Evolutionary conservation across 768 basidiomycete genomes (phyloP).

Genomic region (Glaciozyma martinii): DNA sequence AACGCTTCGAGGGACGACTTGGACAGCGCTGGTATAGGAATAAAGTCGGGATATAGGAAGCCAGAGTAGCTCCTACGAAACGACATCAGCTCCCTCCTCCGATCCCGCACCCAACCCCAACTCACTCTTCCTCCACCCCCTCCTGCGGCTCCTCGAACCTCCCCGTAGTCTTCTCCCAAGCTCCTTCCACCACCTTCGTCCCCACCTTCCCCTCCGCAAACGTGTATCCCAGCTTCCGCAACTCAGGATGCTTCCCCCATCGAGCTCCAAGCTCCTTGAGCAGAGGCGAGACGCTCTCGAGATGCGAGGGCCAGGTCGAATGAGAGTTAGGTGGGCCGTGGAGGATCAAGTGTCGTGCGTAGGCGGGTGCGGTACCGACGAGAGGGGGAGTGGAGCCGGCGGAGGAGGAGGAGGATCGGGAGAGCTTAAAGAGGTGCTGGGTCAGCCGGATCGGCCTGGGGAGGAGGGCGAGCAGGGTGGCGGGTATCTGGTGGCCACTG

Average conservation of each 20-base stretch:
- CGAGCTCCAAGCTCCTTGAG: constrained; percentile 15
- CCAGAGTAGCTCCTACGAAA: constrained; percentile 20
- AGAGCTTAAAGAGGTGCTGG: neutral
- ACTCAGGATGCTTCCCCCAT: neutral
- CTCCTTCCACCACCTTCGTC: neutral
- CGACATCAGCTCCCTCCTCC: neutral
- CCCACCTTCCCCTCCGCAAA: constrained; percentile 7
- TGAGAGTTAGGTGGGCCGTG: constrained; percentile 19
- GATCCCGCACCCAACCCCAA: neutral
- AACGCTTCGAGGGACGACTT: constrained; percentile 14
- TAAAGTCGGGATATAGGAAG: constrained; percentile 29
- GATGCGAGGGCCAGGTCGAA: constrained; percentile 29
- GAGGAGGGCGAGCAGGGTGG: neutral
- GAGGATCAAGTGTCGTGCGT: constrained; percentile 29
- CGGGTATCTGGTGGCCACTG: neutral
- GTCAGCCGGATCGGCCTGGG: neutral
- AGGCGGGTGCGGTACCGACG: neutral
- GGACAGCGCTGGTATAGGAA: constrained; percentile 5
- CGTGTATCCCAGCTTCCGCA: constrained; percentile 9
- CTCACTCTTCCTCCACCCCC: constrained; percentile 9
- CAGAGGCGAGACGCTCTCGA: constrained; percentile 27
- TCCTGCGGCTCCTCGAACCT: constrained; percentile 20
- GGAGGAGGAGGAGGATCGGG: neutral
- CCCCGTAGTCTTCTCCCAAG: neutral
- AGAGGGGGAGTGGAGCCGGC: neutral